A percentile compares a stretch with the other conserved stretches of the same genome.
Evolutionary conservation across 1,139 yeast genomes (phyloP).

Genomic region (Diutina siamensis): DNA sequence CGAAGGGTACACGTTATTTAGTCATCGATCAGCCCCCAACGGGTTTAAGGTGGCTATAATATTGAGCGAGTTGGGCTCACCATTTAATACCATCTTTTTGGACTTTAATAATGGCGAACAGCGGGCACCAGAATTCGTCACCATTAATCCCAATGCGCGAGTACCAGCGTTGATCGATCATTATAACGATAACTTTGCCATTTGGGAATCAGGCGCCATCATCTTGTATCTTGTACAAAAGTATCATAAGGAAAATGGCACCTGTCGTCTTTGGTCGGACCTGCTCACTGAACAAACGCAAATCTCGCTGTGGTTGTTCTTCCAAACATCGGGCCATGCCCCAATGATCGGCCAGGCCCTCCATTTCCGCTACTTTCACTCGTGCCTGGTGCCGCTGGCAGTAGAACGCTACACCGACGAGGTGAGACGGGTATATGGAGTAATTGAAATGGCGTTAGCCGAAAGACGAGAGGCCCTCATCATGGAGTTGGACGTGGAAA

Average conservation of each 20-base stretch:
- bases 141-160: slow-evolving; percentile 87
- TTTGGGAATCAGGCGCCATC: slow-evolving; percentile 95
- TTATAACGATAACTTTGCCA: slow-evolving; percentile 60
- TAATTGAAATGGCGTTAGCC: slow-evolving; percentile 88
- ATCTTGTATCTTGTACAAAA: slow-evolving; percentile 65
- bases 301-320: slow-evolving; percentile 81
- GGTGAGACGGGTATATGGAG: slow-evolving; percentile 88
- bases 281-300: slow-evolving; percentile 77
- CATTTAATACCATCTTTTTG: slow-evolving; percentile 72
- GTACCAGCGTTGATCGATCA: slow-evolving; percentile 93
- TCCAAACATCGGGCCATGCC: slow-evolving; percentile 94
- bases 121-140: slow-evolving; percentile 83
- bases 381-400: slow-evolving; percentile 79
- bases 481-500: slow-evolving; percentile 83
- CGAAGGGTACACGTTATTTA: slow-evolving; percentile 77
- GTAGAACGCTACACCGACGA: slow-evolving; percentile 88
- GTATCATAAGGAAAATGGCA: slow-evolving; percentile 58
- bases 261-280: slow-evolving; percentile 71
- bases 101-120: slow-evolving; percentile 89
- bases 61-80: slow-evolving; percentile 68
- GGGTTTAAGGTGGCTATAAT: slow-evolving; percentile 94
- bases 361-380: slow-evolving; percentile 86
- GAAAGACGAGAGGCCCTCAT: slow-evolving; percentile 84
- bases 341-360: slow-evolving; percentile 98
- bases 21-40: slow-evolving; percentile 91